Conservation (phyloP, 805 yeast genomes). For the Lipomyces spencermartinsiae region DNA sequence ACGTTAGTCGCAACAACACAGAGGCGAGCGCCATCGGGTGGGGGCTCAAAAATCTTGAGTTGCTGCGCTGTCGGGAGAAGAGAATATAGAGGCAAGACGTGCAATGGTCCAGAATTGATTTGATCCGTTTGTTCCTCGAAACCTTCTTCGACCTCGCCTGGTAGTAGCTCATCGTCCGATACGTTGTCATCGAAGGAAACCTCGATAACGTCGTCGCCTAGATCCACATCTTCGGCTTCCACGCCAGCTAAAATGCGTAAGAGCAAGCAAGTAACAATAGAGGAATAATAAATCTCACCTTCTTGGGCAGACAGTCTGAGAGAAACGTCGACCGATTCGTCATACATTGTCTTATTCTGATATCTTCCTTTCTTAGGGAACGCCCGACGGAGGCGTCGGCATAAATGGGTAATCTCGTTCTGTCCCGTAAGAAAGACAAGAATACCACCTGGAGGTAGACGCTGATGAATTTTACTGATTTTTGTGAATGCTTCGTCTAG, state of each 20-base stretch:
- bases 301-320: constrained; percentile 40
- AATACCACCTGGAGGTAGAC: constrained; percentile 92
- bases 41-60: constrained; percentile 84
- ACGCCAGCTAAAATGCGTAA: constrained; percentile 40
- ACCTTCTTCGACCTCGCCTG: constrained; percentile 61
- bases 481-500: constrained; percentile 85
- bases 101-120: constrained; percentile 66
- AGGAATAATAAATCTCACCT: constrained; percentile 41
- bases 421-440: constrained; percentile 93
- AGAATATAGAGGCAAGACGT: constrained; percentile 91
- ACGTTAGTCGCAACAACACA: constrained; percentile 97
- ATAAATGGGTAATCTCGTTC: constrained; percentile 81
- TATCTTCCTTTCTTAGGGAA: constrained; percentile 60
- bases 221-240: constrained; percentile 88
- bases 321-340: constrained; percentile 40
- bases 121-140: constrained; percentile 66
- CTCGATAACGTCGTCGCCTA: constrained; percentile 43
- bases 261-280: neutral
- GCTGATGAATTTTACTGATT: constrained; percentile 82
- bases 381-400: constrained; percentile 67
- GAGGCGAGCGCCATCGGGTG: constrained; percentile 84
- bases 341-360: constrained; percentile 38
- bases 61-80: constrained; percentile 93
- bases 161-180: constrained; percentile 48
- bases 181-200: constrained; percentile 41